These are phyloP conservation scores for Botrytis squamosa DNA, from an alignment of 2,329 filamentous ascomycete species.

Conservation along the genomic window DNA sequence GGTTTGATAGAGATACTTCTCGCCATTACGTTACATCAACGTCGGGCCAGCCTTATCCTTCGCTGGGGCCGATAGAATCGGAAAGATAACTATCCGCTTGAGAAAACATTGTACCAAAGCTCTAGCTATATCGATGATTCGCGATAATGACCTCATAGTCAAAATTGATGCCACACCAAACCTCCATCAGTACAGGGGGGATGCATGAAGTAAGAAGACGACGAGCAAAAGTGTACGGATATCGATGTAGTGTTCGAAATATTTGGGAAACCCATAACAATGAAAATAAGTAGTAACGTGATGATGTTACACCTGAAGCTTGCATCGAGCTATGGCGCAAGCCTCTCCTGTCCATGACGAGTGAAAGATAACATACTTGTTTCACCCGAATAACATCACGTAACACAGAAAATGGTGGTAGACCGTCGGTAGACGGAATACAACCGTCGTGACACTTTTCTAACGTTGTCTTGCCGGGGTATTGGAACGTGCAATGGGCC, in stretches of 20 bases:
- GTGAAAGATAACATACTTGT: neutral
- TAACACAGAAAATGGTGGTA: neutral
- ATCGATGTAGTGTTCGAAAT: neutral
- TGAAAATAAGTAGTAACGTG: neutral
- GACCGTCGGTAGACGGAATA: neutral
- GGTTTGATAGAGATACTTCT: slow-evolving; percentile 1
- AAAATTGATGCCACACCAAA: neutral
- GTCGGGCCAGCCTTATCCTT: slow-evolving; percentile 10
- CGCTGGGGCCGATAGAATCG: neutral
- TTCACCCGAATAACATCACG: neutral
- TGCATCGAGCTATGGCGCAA: neutral
- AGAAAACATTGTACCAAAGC: neutral
- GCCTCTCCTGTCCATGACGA: neutral
- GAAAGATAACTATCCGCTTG: slow-evolving; percentile 6
- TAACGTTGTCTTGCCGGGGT: neutral
- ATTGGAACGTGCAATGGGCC: neutral
- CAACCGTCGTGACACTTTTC: neutral
- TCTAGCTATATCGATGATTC: neutral
- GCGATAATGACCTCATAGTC: neutral
- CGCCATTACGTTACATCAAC: neutral
- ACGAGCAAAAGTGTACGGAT: neutral
- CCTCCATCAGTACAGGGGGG: neutral
- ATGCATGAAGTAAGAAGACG: neutral
- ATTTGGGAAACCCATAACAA: neutral
- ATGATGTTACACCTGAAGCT: neutral